Conservation (phyloP, 192 early-diverging fungal species). For the Umbelopsis isabellina region DNA sequence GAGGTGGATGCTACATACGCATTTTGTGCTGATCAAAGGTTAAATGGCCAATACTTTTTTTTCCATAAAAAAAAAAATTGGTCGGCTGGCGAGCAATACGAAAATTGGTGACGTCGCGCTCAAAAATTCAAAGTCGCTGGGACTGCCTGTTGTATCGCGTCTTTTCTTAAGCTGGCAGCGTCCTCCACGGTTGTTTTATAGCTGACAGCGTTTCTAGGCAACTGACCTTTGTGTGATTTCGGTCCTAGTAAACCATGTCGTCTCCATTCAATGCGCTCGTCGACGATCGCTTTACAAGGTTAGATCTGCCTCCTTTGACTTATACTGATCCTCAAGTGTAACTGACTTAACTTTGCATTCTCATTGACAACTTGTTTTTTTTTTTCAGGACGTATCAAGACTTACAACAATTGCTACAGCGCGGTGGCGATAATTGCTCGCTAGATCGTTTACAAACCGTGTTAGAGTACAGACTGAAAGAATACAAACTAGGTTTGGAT, state of each 20-base stretch:
- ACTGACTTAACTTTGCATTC: not conserved
- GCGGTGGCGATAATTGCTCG: slow-evolving; percentile 26
- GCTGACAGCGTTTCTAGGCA: not conserved
- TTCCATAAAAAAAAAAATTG: slow-evolving; percentile 3
- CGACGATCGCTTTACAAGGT: slow-evolving; percentile 13
- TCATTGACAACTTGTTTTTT: not conserved
- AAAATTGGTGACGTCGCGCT: slow-evolving; percentile 23
- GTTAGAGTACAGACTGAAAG: slow-evolving; percentile 34
- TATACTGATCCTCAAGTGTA: not conserved
- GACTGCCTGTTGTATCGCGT: slow-evolving; percentile 12
- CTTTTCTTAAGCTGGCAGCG: slow-evolving; percentile 2
- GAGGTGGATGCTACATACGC: not conserved
- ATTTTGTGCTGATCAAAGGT: slow-evolving; percentile 19
- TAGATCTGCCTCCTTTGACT: not conserved
- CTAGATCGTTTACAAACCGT: slow-evolving; percentile 29
- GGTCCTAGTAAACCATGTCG: slow-evolving; percentile 9
- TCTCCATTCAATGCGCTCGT: not conserved
- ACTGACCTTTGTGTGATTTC: not conserved
- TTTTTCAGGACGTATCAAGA: slow-evolving; percentile 2
- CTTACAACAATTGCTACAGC: slow-evolving; percentile 20
- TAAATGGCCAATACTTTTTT: not conserved
- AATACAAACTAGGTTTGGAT: slow-evolving; percentile 41
- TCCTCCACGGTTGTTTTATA: not conserved
- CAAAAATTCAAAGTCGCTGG: slow-evolving; percentile 14
- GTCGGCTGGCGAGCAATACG: not conserved